Evolutionary conservation across 805 yeast genomes (phyloP), one percentile per base, ranked within the genome.

Genomic region (Candida nanaspora): DNA sequence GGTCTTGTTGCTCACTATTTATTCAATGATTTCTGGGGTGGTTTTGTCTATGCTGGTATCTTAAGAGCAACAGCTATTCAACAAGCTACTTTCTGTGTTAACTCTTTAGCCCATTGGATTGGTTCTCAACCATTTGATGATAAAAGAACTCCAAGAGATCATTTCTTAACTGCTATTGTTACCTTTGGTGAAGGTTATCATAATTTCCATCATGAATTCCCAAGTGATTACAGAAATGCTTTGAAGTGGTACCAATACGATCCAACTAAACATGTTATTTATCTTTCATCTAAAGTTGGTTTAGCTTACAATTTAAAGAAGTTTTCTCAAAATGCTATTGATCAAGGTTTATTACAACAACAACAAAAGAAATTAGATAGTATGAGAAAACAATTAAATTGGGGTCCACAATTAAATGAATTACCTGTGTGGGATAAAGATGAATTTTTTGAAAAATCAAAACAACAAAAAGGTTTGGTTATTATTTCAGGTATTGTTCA

Each of bases 101-200:
- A 84, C 65, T 84, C 93, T 6, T 70, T 85, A 59, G 91, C 91
- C 22, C 94, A 85, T 62, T 83, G 87, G 85, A 76, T 84, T 52
- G 94, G 94, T 65, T 72, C 67, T 42, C 94, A 85, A 63, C 93
- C 94, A 36, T 85, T 84, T 49, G 94, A 84, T 60, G 91, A 85
- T 60, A 76, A 84, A 66, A 79, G 89, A 74, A 82, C 91, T 27
- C 93, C 93, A 51, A 74, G 93, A 65, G 91, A 85, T 63, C 88
- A 83, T 62, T 75, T 78, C 57, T 55, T 85, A 46, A 83, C 93
- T 38, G 93, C 93, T 4, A 66, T 84, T 44, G 87, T 83, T 44
- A 85, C 94, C 0, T 83, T 84, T 55, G 94, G 94, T 63, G 94
- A 85, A 66, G 94, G 94, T 47, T 83, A 84, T 70, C 93, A 85